Evolutionary conservation across 345 rosid genomes (phyloP).

Genomic region (Camelina neglecta): DNA sequence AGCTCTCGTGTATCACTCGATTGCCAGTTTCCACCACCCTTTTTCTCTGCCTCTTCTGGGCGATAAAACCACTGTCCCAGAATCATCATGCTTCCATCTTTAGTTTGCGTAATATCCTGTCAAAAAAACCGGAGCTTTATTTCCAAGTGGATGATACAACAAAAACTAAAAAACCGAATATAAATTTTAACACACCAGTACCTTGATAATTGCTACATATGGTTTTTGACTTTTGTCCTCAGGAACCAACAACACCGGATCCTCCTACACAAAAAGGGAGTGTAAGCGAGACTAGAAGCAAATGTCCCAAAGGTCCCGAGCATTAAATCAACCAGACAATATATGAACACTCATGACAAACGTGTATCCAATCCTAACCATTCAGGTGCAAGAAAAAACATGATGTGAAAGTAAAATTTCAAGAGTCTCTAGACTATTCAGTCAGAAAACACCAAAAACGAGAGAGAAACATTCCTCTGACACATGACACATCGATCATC

Average conservation of each 20-base stretch:
- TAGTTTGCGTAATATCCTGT: constrained; percentile 79
- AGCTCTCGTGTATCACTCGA: constrained; percentile 84
- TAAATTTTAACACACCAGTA: constrained; percentile 36
- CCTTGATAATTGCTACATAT: constrained; percentile 98
- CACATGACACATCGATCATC: not conserved
- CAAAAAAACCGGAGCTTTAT: constrained; percentile 23
- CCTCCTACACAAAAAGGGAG: constrained; percentile 65
- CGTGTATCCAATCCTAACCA: constrained; percentile 3
- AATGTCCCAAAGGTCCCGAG: constrained; percentile 9
- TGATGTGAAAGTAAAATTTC: not conserved
- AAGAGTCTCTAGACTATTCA: not conserved
- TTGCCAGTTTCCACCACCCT: constrained; percentile 95
- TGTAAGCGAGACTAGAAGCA: constrained; percentile 22
- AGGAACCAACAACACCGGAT: constrained; percentile 91
- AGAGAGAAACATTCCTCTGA: not conserved
- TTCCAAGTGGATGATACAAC: constrained; percentile 15
- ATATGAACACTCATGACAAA: constrained; percentile 9
- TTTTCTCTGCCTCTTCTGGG: constrained; percentile 94
- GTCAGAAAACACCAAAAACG: not conserved
- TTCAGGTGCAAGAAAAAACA: constrained; percentile 1
- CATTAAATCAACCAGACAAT: constrained; percentile 12
- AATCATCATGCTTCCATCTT: constrained; percentile 70
- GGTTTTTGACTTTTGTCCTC: constrained; percentile 85
- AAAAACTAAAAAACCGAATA: not conserved
- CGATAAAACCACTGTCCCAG: constrained; percentile 99